Evolutionary conservation across 805 yeast genomes (phyloP).

Genomic region (Kluyveromyces wickerhamii): DNA sequence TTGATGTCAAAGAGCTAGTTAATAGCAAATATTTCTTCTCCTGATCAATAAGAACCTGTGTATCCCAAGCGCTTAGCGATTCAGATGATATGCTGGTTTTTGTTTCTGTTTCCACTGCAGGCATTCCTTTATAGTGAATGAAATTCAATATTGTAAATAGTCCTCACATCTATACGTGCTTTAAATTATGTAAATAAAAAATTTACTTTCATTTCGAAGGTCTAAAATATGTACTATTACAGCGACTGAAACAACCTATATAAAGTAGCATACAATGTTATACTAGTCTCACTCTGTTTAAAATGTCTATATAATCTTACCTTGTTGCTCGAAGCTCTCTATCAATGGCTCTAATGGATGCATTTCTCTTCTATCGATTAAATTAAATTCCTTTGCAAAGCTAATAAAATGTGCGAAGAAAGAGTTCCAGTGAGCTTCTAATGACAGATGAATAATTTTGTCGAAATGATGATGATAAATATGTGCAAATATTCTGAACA

Average conservation of each 20-base stretch:
- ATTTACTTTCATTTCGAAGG: no score
- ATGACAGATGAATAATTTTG: conserved; percentile 77
- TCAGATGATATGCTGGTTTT: no score
- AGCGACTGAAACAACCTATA: no score
- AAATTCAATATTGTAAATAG: no score
- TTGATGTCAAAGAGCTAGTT: conserved; percentile 66
- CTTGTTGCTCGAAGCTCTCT: conserved; percentile 74
- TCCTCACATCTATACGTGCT: no score
- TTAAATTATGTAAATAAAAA: no score
- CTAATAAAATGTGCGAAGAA: conserved; percentile 91
- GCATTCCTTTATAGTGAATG: no score
- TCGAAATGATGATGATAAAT: conserved; percentile 93
- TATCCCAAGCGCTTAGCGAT: no score
- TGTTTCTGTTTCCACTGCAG: no score
- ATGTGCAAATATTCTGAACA: conserved; percentile 94
- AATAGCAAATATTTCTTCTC: conserved; percentile 76
- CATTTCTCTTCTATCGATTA: conserved; percentile 72
- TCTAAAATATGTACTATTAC: no score
- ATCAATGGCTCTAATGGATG: conserved; percentile 73
- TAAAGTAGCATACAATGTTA: no score
- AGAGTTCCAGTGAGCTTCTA: conserved; percentile 98
- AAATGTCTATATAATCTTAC: conserved; percentile 51
- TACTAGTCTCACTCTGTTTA: no score
- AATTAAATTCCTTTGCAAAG: conserved; percentile 73
- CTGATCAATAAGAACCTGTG: conserved; percentile 7